Evolutionary conservation across 148 eudicot species (phyloP).

Genomic region (Gaultheria prostrata): DNA sequence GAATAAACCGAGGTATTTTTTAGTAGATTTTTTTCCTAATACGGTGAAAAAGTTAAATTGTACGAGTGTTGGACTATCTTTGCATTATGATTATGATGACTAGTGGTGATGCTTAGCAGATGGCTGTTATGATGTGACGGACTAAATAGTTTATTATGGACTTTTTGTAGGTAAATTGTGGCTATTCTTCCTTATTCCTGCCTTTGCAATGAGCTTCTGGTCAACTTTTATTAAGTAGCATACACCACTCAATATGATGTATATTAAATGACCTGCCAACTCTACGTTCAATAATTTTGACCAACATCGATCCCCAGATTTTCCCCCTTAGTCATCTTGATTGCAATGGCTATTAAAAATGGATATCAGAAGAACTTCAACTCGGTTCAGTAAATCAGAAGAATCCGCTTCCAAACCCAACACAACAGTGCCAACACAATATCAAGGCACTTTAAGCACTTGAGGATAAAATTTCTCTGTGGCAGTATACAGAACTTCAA

Average conservation of each 20-base stretch:
- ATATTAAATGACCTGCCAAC: not conserved
- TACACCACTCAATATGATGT: not conserved
- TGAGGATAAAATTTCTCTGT: not conserved
- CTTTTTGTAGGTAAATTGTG: constrained; percentile 66
- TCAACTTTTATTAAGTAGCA: constrained; percentile 1
- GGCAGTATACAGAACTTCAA: not conserved
- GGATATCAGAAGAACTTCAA: constrained; percentile 4
- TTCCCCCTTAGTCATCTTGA: not conserved
- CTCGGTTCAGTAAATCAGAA: not conserved
- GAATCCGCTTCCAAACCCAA: not conserved
- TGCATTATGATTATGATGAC: not conserved
- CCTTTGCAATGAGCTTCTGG: constrained; percentile 33
- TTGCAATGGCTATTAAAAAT: not conserved
- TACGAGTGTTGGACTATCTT: not conserved
- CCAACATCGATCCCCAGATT: not conserved
- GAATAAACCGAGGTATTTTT: constrained; percentile 60
- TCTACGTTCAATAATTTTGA: not conserved
- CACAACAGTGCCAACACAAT: not conserved
- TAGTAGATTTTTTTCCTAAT: not conserved
- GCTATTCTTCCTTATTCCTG: constrained; percentile 30
- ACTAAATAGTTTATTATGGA: not conserved
- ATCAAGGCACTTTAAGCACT: constrained; percentile 2
- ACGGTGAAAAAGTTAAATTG: not conserved
- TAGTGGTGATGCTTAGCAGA: constrained; percentile 4
- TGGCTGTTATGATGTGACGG: not conserved